phyloP scores from a whole-genome alignment of 371 early-diverging fungal species.

The Nematocida sp. region DNA sequence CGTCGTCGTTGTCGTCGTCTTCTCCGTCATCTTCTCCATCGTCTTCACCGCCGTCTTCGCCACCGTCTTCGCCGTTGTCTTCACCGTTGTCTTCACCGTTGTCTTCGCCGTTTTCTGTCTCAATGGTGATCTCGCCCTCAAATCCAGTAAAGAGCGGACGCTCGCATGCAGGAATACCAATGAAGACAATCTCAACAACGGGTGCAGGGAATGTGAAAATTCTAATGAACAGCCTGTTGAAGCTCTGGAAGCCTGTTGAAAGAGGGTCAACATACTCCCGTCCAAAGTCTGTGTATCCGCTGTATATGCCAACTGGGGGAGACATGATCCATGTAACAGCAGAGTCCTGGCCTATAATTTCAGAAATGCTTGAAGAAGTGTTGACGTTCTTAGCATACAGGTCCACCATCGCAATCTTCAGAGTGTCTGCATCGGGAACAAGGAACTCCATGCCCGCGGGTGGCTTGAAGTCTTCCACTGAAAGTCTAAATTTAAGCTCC shows the following conservation, averaged over 20 bases:
- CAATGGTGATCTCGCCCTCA: slow-evolving; percentile 24
- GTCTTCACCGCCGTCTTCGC: not conserved
- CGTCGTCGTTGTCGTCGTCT: slow-evolving; percentile 2
- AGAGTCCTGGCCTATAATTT: slow-evolving; percentile 6
- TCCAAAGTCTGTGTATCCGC: slow-evolving; percentile 8
- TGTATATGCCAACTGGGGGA: slow-evolving; percentile 6
- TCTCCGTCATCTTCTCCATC: slow-evolving; percentile 15
- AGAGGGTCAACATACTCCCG: slow-evolving; percentile 2
- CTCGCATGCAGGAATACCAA: slow-evolving; percentile 8
- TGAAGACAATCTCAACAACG: not conserved
- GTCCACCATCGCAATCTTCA: not conserved
- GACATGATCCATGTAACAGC: slow-evolving; percentile 30
- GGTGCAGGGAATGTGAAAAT: slow-evolving; percentile 5
- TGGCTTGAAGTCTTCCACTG: not conserved
- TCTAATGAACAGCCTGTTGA: not conserved
- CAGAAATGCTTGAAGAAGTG: slow-evolving; percentile 13
- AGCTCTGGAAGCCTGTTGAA: not conserved
- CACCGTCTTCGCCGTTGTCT: slow-evolving; percentile 10
- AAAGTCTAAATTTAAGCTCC: slow-evolving; percentile 12
- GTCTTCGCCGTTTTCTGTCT: not conserved
- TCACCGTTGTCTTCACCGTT: slow-evolving; percentile 1
- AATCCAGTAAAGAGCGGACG: slow-evolving; percentile 22
- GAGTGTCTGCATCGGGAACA: not conserved
- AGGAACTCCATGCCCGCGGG: slow-evolving; percentile 12
- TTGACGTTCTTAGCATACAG: not conserved